These are phyloP conservation scores for Lactarius hengduanensis DNA, from an alignment of 768 basidiomycete genomes.

Conservation along the genomic window DNA sequence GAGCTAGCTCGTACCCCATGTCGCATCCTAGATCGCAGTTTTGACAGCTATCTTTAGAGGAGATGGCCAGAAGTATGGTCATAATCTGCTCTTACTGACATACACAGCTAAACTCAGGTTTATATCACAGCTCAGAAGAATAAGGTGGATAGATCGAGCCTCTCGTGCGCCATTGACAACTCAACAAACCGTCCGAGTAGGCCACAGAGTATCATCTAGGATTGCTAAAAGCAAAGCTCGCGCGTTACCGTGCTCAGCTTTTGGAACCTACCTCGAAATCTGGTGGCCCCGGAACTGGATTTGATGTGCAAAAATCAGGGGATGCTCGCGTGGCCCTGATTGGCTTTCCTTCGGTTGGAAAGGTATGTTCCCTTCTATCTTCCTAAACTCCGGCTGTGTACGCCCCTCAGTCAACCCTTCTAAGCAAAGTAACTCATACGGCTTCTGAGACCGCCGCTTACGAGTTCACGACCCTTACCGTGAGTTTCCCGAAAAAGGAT, in stretches of 20 bases:
- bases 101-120: constrained; percentile 3
- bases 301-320: constrained; percentile 84
- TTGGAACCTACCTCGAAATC: constrained; percentile 89
- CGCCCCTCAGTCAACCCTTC: constrained; percentile 70
- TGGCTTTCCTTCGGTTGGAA: constrained; percentile 95
- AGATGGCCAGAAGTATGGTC: constrained; percentile 91
- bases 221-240: constrained; percentile 90
- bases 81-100: constrained; percentile 3
- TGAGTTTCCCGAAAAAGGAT: constrained; percentile 35
- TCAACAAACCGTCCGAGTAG: constrained; percentile 38
- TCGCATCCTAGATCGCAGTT: not conserved
- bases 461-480: constrained; percentile 92
- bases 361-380: constrained; percentile 42
- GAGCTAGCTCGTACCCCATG: constrained; percentile 34
- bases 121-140: constrained; percentile 81
- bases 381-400: constrained; percentile 10
- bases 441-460: constrained; percentile 87
- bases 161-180: not conserved
- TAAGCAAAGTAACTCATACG: constrained; percentile 91
- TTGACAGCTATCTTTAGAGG: constrained; percentile 52
- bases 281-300: constrained; percentile 76
- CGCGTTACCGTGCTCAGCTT: constrained; percentile 91
- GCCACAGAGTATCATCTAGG: constrained; percentile 95
- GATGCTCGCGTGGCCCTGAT: constrained; percentile 91
- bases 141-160: constrained; percentile 56